Base-by-base conservation (phyloP, 2,329 filamentous ascomycete species). In the Penicillium sp. region DNA sequence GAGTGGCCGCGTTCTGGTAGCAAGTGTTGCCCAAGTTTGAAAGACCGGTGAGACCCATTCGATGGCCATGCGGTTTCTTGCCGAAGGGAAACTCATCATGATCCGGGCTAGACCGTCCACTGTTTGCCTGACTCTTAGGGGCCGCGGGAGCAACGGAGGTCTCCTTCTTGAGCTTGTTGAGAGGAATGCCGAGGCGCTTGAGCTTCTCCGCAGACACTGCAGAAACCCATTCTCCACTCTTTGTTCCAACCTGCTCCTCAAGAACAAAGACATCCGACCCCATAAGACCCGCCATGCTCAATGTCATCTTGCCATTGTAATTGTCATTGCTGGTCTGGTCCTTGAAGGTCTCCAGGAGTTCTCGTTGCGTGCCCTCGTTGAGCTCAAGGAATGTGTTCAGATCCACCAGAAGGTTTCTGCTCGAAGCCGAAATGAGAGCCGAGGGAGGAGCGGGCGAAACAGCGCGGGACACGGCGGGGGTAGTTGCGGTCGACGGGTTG, bases 1-100 rank as follows among this genome's bases (percentile, higher is more conserved):
- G 95, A 56, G 98, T 82, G 10, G 95, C 95, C 22, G 94, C 96
- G 76, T 98, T 98, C 93, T 98, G 97, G 79, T 99, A 99, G 78
- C 95, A 99, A 0, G 95, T 98, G 71, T 99, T 99, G 51, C 95
- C 95, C 14, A 99, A 80, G 71, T 99, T 99, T 64, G 86, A 87
- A 54, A 99, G 80, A 37, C 95, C 95, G 43, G 93, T 90, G 42
- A 88, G 89, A 35, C 95, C 95, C 37, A 87, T 77, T 62, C 88
- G 87, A 10, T 90, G 90, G 41, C 87, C 85, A 34, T 45, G 41
- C 17, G 52, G 52, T 66, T 86, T 88, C 61, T 88, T 86, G 43
- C 69, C 66, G 45, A 91, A 91, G 65, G 92, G 84, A 0, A 91
- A 93, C 62, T 90, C 80, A 55, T 77, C 85, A 20, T 83, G 82